Conservation (phyloP, 345 rosid genomes). For the Passiflora organensis region DNA sequence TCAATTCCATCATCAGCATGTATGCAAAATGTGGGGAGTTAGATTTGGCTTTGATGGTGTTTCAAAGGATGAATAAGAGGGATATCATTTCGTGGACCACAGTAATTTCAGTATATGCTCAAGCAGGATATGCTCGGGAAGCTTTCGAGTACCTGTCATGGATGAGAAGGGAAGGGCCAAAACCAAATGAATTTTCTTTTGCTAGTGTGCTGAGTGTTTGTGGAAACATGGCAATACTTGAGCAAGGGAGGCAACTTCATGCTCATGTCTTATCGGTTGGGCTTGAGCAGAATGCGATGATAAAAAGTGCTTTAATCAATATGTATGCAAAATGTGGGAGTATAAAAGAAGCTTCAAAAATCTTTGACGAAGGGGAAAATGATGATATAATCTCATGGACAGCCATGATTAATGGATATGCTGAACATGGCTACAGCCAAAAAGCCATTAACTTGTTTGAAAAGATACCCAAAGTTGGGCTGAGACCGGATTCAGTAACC, state of each 20-base stretch:
- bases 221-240: conserved; percentile 70
- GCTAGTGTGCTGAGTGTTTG: conserved; percentile 76
- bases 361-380: conserved; percentile 47
- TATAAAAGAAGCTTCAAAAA: conserved; percentile 56
- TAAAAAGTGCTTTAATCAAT: conserved; percentile 64
- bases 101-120: conserved; percentile 63
- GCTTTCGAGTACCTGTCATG: conserved; percentile 57
- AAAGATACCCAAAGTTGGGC: conserved; percentile 42
- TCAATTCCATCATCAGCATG: conserved; percentile 68
- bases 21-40: conserved; percentile 64
- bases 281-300: conserved; percentile 38
- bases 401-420: conserved; percentile 85
- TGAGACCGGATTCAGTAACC: conserved; percentile 69
- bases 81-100: conserved; percentile 91
- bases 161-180: conserved; percentile 78
- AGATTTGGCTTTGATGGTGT: conserved; percentile 46
- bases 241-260: conserved; percentile 81
- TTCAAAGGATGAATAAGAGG: conserved; percentile 45
- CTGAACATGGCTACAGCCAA: conserved; percentile 74
- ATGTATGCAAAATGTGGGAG: conserved; percentile 94
- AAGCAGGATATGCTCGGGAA: conserved; percentile 64
- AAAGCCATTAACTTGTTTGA: conserved; percentile 75
- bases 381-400: conserved; percentile 68
- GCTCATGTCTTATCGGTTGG: conserved; percentile 54
- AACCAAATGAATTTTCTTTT: conserved; percentile 67